These are phyloP conservation scores for Phytophthora meadii DNA, from an alignment of 352 stramenopile genomes.

Conservation along the genomic window DNA sequence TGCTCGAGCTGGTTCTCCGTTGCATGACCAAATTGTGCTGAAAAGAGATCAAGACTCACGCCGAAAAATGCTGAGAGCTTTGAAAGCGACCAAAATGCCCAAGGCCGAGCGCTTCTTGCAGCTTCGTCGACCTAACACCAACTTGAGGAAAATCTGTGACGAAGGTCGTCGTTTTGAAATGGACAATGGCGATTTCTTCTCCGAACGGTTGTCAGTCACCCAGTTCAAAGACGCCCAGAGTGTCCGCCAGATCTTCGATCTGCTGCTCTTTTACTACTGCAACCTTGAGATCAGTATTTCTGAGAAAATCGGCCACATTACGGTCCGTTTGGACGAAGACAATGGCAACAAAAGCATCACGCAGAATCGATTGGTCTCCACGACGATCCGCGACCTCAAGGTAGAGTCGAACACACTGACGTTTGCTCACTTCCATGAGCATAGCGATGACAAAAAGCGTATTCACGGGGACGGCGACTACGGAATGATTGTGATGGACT, in stretches of 20 bases:
- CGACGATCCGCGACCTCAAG: constrained; percentile 36
- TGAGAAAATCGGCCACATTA: constrained; percentile 62
- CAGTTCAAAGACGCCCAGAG: constrained; percentile 48
- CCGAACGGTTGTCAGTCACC: constrained; percentile 50
- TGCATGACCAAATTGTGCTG: constrained; percentile 25
- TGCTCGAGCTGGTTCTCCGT: constrained; percentile 19
- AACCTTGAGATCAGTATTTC: constrained; percentile 74
- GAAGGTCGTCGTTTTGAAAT: constrained; percentile 54
- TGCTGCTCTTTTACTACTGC: constrained; percentile 56
- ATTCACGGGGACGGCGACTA: constrained; percentile 37
- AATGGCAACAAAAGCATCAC: constrained; percentile 46
- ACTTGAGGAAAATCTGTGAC: constrained; percentile 31
- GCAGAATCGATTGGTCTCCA: constrained; percentile 59
- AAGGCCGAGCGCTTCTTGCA: constrained; percentile 34
- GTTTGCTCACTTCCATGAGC: constrained; percentile 42
- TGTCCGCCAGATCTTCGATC: constrained; percentile 60
- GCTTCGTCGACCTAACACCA: constrained; percentile 22
- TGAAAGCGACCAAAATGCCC: constrained; percentile 39
- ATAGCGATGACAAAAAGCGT: constrained; percentile 14
- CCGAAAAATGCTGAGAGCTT: constrained; percentile 8
- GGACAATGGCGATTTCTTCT: constrained; percentile 49
- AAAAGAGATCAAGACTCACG: constrained; percentile 23
- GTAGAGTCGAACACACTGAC: constrained; percentile 52
- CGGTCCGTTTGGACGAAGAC: constrained; percentile 66
- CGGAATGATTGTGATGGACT: constrained; percentile 48